phyloP scores from a whole-genome alignment of 495 filamentous ascomycete species.

The Aspergillus bertholletiae region DNA sequence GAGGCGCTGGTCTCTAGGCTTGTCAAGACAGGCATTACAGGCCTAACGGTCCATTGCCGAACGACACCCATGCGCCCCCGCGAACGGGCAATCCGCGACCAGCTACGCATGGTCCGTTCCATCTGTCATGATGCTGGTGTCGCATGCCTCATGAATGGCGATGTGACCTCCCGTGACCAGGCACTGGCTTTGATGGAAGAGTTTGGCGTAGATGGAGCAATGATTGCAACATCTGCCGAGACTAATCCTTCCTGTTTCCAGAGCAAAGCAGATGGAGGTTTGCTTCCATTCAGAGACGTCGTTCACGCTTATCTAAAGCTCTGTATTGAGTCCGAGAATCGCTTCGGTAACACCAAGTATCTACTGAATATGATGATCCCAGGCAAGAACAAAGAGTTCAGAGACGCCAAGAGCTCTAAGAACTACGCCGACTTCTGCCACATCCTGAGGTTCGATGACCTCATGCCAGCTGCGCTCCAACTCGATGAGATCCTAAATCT shows the following conservation, averaged over 20 bases:
- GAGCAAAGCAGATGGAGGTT: slow-evolving; percentile 56
- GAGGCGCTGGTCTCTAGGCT: slow-evolving; percentile 69
- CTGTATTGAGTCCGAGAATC: slow-evolving; percentile 75
- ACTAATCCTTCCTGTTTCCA: slow-evolving; percentile 83
- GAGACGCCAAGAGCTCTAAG: slow-evolving; percentile 51
- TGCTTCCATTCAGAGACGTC: slow-evolving; percentile 69
- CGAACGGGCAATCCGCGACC: slow-evolving; percentile 80
- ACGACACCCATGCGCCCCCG: slow-evolving; percentile 93
- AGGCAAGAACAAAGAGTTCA: slow-evolving; percentile 63
- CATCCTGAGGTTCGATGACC: slow-evolving; percentile 55
- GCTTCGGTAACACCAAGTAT: slow-evolving; percentile 88
- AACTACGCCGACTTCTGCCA: slow-evolving; percentile 63
- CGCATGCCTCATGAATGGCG: slow-evolving; percentile 91
- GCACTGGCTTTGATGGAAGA: slow-evolving; percentile 65
- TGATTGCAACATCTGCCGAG: slow-evolving; percentile 94
- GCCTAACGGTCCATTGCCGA: slow-evolving; percentile 90
- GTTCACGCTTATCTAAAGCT: slow-evolving; percentile 68
- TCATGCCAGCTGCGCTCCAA: slow-evolving; percentile 54
- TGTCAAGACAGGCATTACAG: slow-evolving; percentile 81
- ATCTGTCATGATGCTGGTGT: slow-evolving; percentile 81
- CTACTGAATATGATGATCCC: slow-evolving; percentile 79
- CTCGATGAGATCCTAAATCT: slow-evolving; percentile 64
- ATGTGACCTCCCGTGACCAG: slow-evolving; percentile 69
- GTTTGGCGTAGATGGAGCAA: slow-evolving; percentile 84
- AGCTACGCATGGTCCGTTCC: slow-evolving; percentile 72